These are phyloP conservation scores for Penicillium sp. DNA, from an alignment of 2,329 filamentous ascomycete genomes.

Conservation along the genomic window DNA sequence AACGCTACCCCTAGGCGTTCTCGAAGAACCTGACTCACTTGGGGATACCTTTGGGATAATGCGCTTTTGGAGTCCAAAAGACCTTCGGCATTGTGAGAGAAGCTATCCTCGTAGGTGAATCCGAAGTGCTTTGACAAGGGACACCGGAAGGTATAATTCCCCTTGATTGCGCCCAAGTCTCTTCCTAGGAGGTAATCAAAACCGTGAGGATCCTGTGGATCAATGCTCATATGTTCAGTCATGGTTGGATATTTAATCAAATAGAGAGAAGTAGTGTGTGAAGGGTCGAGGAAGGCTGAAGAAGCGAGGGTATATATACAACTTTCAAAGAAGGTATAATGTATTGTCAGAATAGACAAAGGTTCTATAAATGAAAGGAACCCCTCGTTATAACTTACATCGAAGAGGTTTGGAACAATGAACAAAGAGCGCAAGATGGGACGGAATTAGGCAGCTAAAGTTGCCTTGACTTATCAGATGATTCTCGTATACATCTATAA, in stretches of 20 bases:
- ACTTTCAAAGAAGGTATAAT: background rate
- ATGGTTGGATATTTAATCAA: background rate
- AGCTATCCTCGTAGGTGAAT: background rate
- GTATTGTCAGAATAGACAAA: background rate
- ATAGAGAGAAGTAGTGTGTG: background rate
- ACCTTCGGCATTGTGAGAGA: background rate
- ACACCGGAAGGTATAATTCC: background rate
- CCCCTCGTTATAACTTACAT: background rate
- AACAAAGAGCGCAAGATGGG: background rate
- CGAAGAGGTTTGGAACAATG: background rate
- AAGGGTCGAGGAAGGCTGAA: background rate
- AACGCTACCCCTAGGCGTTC: conserved; percentile 8
- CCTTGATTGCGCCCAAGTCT: background rate
- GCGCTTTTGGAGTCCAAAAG: conserved; percentile 12
- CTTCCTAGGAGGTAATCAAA: background rate
- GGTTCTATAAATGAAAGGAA: background rate
- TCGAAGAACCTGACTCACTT: conserved; percentile 13
- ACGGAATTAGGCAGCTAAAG: background rate
- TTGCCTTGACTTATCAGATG: background rate
- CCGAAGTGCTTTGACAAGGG: background rate
- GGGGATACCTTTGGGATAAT: conserved; percentile 8
- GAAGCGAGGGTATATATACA: background rate
- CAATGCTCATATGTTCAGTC: background rate
- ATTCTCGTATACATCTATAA: background rate
- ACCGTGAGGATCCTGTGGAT: background rate